These are phyloP conservation scores for Cercospora zeina DNA, from an alignment of 2,329 filamentous ascomycete genomes.

Conservation along the genomic window DNA sequence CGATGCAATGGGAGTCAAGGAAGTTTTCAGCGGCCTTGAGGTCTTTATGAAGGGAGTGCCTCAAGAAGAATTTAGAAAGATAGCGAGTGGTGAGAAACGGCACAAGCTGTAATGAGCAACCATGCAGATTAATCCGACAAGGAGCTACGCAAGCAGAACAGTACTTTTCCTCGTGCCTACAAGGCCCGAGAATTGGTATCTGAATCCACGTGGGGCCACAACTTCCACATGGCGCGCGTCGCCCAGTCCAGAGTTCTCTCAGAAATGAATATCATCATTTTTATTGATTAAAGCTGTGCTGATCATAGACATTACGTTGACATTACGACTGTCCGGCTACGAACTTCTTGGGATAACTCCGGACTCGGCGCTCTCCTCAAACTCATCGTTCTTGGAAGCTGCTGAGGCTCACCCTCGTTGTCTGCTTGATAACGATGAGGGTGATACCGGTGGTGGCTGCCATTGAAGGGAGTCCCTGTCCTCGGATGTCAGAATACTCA, in stretches of 20 bases:
- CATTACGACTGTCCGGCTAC: background rate
- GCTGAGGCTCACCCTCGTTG: background rate
- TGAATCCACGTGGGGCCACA: no score
- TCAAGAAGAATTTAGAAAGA: constrained; percentile 82
- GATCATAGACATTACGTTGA: background rate
- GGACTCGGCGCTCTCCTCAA: constrained; percentile 4
- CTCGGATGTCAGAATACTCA: background rate
- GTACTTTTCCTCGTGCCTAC: no score
- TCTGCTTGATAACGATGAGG: background rate
- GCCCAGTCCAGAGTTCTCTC: background rate
- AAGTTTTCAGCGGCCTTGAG: constrained; percentile 83
- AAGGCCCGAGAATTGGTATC: background rate
- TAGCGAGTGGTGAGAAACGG: constrained; percentile 85
- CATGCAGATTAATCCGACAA: no score
- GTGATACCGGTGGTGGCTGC: background rate
- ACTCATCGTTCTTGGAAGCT: constrained; percentile 8
- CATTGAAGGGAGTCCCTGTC: background rate
- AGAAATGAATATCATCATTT: background rate
- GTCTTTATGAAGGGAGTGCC: constrained; percentile 78
- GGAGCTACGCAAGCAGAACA: no score
- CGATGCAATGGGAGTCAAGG: constrained; percentile 74
- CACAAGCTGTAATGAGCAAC: constrained; percentile 77
- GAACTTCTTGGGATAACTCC: constrained; percentile 8
- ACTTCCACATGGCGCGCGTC: background rate
- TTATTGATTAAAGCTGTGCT: background rate